Percentiles rank a stretch among this genome's conserved stretches.
Conservation (phyloP, 2,329 filamentous ascomycete genomes). For the Penicillium sp. region DNA sequence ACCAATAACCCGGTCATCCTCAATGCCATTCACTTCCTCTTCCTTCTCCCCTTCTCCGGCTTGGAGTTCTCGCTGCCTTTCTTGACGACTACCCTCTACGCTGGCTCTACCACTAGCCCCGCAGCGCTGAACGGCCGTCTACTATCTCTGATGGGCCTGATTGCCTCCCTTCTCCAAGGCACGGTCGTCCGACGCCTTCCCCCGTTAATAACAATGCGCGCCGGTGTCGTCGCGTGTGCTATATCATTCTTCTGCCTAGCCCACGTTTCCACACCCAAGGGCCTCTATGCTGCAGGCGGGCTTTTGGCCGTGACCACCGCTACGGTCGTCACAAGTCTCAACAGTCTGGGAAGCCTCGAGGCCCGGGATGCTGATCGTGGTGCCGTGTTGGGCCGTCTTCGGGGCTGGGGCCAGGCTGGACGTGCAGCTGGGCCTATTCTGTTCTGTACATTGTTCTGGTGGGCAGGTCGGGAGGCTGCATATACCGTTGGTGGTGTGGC, state of each 20-base stretch:
- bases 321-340: conserved; percentile 90
- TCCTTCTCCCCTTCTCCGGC: conserved; percentile 94
- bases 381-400: conserved; percentile 78
- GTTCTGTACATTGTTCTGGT: conserved; percentile 97
- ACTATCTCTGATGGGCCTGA: conserved; percentile 84
- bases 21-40: conserved; percentile 82
- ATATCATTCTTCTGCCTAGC: conserved; percentile 77
- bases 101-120: conserved; percentile 56
- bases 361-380: conserved; percentile 77
- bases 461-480: conserved; percentile 84
- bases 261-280: conserved; percentile 63
- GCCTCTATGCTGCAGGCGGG: conserved; percentile 77
- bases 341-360: conserved; percentile 88
- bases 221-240: conserved; percentile 75
- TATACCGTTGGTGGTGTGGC: conserved; percentile 78
- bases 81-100: conserved; percentile 93
- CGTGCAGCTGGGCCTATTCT: conserved; percentile 81
- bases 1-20: conserved; percentile 83
- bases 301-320: conserved; percentile 86
- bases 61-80: conserved; percentile 98
- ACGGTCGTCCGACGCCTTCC: conserved; percentile 83
- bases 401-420: conserved; percentile 80
- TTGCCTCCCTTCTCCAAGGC: conserved; percentile 89
- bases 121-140: conserved; percentile 79
- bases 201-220: conserved; percentile 73